A percentile compares a stretch with the other conserved stretches of the same genome.
These are phyloP conservation scores for Venturia oleaginea DNA, from an alignment of 2,329 filamentous ascomycete species.

Conservation along the genomic window DNA sequence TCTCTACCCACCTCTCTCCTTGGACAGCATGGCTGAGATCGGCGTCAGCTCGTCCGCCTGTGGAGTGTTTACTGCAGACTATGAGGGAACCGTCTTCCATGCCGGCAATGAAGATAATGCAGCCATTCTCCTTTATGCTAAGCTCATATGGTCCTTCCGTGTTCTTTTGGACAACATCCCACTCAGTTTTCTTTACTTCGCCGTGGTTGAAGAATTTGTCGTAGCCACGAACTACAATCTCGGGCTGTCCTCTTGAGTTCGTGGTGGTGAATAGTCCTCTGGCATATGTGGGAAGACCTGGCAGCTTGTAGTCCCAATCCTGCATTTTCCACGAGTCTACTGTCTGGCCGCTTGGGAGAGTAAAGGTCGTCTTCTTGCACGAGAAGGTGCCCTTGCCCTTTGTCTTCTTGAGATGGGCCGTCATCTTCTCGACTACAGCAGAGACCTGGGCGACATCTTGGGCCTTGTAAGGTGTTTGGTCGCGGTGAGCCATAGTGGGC, in stretches of 20 bases:
- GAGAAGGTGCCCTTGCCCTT: constrained; percentile 51
- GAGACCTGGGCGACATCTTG: constrained; percentile 64
- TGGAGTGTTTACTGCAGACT: constrained; percentile 99
- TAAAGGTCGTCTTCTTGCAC: constrained; percentile 73
- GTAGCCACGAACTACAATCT: constrained; percentile 85
- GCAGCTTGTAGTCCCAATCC: constrained; percentile 93
- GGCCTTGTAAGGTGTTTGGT: constrained; percentile 50
- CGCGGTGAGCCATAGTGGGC: constrained; percentile 41
- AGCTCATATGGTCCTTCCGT: constrained; percentile 88
- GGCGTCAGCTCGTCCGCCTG: constrained; percentile 63
- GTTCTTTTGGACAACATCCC: constrained; percentile 64
- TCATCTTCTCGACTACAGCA: constrained; percentile 55
- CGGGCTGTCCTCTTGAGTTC: constrained; percentile 52
- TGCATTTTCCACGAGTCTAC: constrained; percentile 91
- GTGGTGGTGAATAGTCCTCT: constrained; percentile 86
- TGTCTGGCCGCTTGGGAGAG: constrained; percentile 54
- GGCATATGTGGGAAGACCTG: constrained; percentile 79
- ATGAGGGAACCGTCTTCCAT: constrained; percentile 81
- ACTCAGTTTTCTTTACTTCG: constrained; percentile 74
- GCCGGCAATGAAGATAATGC: constrained; percentile 94
- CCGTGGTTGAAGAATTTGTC: constrained; percentile 98
- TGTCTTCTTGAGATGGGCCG: constrained; percentile 43
- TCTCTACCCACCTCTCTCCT: constrained; percentile 73
- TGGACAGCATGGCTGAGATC: constrained; percentile 73
- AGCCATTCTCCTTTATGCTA: constrained; percentile 98